phyloP scores from a whole-genome alignment of 208 protist species.

The Trypanosomatidae sp. region DNA sequence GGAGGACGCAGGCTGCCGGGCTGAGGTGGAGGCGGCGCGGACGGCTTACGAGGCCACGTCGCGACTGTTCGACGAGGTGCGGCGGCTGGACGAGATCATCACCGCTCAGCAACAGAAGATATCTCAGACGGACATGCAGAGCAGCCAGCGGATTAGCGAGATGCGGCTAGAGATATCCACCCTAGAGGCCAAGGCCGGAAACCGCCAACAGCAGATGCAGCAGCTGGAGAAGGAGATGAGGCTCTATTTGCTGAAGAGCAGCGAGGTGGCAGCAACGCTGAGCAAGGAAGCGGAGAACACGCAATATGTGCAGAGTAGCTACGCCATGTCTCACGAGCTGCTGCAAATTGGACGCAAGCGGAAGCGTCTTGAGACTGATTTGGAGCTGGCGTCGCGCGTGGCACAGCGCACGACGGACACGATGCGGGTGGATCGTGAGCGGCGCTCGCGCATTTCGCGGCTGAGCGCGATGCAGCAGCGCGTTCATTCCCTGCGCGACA shows the following conservation, averaged over 20 bases:
- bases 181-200: conserved; percentile 53
- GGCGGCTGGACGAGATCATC: conserved; percentile 61
- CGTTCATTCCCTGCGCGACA: conserved; percentile 54
- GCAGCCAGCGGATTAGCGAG: conserved; percentile 60
- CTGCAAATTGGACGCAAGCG: conserved; percentile 47
- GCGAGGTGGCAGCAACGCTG: conserved; percentile 49
- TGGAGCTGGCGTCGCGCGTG: conserved; percentile 59
- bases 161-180: conserved; percentile 75
- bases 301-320: conserved; percentile 35
- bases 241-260: conserved; percentile 48
- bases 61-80: conserved; percentile 50
- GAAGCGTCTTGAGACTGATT: conserved; percentile 56
- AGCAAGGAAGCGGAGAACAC: conserved; percentile 59
- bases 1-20: conserved; percentile 29
- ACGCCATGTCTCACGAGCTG: conserved; percentile 41
- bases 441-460: conserved; percentile 58
- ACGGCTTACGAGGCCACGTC: conserved; percentile 39
- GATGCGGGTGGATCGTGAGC: conserved; percentile 57
- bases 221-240: conserved; percentile 57
- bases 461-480: conserved; percentile 69
- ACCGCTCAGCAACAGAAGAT: conserved; percentile 47
- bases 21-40: conserved; percentile 46
- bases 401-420: conserved; percentile 59
- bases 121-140: conserved; percentile 57
- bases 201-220: conserved; percentile 54